Conservation (phyloP, 2,329 filamentous ascomycete species). For the Tolypocladium ovalisporum region DNA sequence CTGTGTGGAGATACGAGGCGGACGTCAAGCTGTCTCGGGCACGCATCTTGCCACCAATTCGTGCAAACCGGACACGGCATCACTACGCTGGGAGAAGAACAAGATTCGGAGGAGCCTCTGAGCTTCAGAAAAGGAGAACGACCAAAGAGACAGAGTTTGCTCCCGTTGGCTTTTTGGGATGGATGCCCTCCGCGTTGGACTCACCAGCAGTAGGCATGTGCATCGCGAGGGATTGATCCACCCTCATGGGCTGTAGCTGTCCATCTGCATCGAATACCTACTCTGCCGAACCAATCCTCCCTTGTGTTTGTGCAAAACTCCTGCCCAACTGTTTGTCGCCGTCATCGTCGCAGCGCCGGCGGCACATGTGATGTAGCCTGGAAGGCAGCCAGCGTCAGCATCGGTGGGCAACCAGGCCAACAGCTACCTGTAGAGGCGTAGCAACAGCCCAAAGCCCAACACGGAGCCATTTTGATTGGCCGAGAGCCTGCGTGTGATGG, state of each 20-base stretch:
- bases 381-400: neutral
- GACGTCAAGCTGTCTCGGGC: too few species aligned
- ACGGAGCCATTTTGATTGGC: neutral
- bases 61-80: neutral
- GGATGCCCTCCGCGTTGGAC: neutral
- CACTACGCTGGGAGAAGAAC: neutral
- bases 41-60: neutral
- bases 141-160: neutral
- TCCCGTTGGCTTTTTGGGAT: neutral
- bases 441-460: neutral
- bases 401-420: neutral
- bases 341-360: neutral
- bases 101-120: neutral
- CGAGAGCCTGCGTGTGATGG: too few species aligned
- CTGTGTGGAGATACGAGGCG: too few species aligned
- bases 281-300: neutral
- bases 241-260: neutral
- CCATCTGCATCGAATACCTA: neutral
- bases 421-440: neutral
- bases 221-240: neutral
- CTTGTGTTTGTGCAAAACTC: neutral
- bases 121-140: neutral
- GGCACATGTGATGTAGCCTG: neutral
- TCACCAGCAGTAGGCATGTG: neutral
- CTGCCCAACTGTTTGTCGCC: neutral